Evolutionary conservation across 495 filamentous ascomycete genomes (phyloP).

Genomic region (Hyaloscypha hepaticicola): DNA sequence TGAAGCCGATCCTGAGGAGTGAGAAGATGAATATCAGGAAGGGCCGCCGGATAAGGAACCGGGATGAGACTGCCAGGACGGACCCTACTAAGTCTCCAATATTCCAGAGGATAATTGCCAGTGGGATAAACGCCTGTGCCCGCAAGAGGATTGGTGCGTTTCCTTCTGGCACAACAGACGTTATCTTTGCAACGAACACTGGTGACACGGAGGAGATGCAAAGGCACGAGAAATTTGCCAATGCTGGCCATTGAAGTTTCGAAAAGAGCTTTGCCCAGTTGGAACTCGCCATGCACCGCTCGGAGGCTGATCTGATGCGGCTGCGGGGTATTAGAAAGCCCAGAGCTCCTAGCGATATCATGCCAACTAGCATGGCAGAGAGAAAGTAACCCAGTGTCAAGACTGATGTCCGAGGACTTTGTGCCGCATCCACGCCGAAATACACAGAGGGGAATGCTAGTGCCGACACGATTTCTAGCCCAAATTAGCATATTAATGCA

Average conservation of each 20-base stretch:
- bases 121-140: conserved; percentile 75
- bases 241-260: conserved; percentile 69
- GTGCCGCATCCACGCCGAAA: conserved; percentile 40
- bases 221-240: conserved; percentile 73
- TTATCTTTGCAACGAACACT: conserved; percentile 78
- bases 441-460: conserved; percentile 3
- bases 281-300: too few species aligned
- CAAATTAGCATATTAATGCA: not conserved
- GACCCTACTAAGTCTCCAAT: conserved; percentile 76
- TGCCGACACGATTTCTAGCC: not conserved
- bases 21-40: conserved; percentile 58
- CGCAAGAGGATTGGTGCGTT: conserved; percentile 55
- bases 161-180: conserved; percentile 57
- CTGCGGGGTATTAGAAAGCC: conserved; percentile 27
- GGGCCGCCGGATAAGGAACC: conserved; percentile 60
- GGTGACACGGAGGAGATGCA: conserved; percentile 84
- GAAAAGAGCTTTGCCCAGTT: not conserved
- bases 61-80: conserved; percentile 61
- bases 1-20: conserved; percentile 61
- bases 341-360: not conserved
- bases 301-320: conserved; percentile 26
- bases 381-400: not conserved
- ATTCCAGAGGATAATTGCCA: conserved; percentile 91
- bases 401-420: conserved; percentile 23
- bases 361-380: not conserved